Conservation (phyloP, 495 filamentous ascomycete species). For the Penicillium riverlandense region DNA sequence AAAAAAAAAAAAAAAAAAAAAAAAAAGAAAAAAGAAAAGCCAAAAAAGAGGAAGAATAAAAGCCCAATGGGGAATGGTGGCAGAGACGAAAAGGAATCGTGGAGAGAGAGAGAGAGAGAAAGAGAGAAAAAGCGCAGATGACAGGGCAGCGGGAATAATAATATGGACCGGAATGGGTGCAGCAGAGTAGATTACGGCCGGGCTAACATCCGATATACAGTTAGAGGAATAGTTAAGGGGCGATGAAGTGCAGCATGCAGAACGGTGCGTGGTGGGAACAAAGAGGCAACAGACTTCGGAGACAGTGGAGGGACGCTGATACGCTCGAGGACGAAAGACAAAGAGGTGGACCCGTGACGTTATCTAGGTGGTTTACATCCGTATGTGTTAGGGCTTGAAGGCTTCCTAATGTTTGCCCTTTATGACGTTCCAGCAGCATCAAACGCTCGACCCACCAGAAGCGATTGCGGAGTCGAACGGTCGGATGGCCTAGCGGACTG, state of each 20-base stretch:
- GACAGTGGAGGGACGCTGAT: conserved; percentile 16
- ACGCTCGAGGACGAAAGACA: conserved; percentile 7
- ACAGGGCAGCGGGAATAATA: conserved; percentile 5
- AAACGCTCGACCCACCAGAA: no score
- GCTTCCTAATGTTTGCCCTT: no score
- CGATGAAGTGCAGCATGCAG: conserved; percentile 33
- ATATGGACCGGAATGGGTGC: conserved; percentile 36
- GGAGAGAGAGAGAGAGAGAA: conserved; percentile 2
- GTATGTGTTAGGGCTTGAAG: no score
- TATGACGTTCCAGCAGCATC: no score
- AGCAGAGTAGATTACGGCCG: conserved; percentile 21
- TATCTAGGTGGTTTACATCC: background rate
- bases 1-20: conserved; percentile 10
- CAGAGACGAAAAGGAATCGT: conserved; percentile 4
- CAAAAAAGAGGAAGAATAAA: conserved; percentile 10
- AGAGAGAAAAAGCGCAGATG: background rate
- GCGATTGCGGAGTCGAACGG: no score
- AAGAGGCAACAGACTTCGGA: conserved; percentile 5
- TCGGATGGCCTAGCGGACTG: no score
- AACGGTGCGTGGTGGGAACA: conserved; percentile 3
- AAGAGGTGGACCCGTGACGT: conserved; percentile 3
- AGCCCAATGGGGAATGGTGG: conserved; percentile 1
- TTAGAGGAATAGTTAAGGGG: background rate
- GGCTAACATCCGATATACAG: conserved; percentile 16
- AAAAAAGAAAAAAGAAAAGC: conserved; percentile 10